Base-by-base conservation (phyloP, 441 rosid genomes). In the Dalechampia spathulata region DNA sequence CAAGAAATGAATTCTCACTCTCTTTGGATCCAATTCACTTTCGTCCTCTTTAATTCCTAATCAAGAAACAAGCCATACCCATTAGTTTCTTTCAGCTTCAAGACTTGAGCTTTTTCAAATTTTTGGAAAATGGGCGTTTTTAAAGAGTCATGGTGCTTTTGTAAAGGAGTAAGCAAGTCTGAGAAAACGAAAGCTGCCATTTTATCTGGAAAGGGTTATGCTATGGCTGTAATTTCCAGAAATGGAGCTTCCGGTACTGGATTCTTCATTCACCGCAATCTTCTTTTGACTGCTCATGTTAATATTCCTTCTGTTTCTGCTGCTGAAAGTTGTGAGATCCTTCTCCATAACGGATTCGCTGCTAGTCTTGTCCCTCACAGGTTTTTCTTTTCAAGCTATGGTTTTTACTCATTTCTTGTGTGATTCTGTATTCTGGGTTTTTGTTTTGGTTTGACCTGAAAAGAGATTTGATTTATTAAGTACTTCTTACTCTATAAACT, bases 281-380 rank as follows among this genome's bases (percentile, higher is more conserved):
- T 92, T 12, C 89, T 92, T 32, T 74, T 92, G 39, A 92, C 98
- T 8, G 76, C 98, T 63, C 99, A 92, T 65, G 77, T 61, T 32
- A 89, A 82, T 69, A 78, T 92, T 23, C 94, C 99, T 16, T 92
- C 96, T 10, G 74, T 86, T 43, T 62, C 87, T 57, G 90, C 86
- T 44, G 81, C 96, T 36, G 99, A 92, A 69, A 60, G 72, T 70
- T 72, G 85, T 43, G 92, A 77, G 78, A 86, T 89, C 82, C 88
- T 81, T 14, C 86, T 88, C 48, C 94, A 81, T 14, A 85, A 78
- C 65, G 85, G 84, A 56, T 81, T 78, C 58, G 69, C 83, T 23
- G 92, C 99, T 32, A 73, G 73, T 65, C 83, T 92, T 20, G 78
- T 82, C 27, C 97, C 97, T 64, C 94, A 86, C 76, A 86, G 99